Evolutionary conservation across 2,329 filamentous ascomycete genomes (phyloP).

Genomic region (Alternaria sp.): DNA sequence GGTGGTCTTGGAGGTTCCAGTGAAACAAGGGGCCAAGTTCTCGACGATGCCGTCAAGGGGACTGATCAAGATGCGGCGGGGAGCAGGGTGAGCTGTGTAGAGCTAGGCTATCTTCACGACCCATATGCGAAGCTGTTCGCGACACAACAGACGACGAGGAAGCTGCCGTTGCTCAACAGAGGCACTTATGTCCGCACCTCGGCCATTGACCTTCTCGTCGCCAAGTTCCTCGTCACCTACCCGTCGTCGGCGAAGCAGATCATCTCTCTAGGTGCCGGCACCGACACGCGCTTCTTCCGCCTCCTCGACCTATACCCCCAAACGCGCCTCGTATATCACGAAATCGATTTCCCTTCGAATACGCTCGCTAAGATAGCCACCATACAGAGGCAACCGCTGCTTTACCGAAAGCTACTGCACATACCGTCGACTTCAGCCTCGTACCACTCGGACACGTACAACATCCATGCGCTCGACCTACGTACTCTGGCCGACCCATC

Average conservation of each 20-base stretch:
- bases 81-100: conserved; percentile 86
- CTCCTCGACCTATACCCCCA: conserved; percentile 62
- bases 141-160: conserved; percentile 61
- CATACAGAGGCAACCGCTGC: conserved; percentile 43
- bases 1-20: conserved; percentile 27
- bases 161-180: conserved; percentile 92
- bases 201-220: conserved; percentile 79
- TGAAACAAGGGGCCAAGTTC: conserved; percentile 49
- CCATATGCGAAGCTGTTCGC: conserved; percentile 77
- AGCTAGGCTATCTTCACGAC: conserved; percentile 83
- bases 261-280: conserved; percentile 90
- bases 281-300: conserved; percentile 87
- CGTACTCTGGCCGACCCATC: conserved; percentile 59
- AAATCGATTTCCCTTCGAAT: conserved; percentile 85
- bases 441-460: conserved; percentile 59
- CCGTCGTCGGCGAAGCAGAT: conserved; percentile 69
- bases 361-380: conserved; percentile 68
- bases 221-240: conserved; percentile 67
- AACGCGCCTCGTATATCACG: conserved; percentile 75
- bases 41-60: conserved; percentile 80
- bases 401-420: conserved; percentile 36
- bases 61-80: conserved; percentile 92
- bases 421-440: conserved; percentile 40
- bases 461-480: conserved; percentile 69
- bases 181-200: conserved; percentile 92